Evolutionary conservation across 2,329 filamentous ascomycete species (phyloP), one percentile per base, ranked within the genome.

Genomic region (Magnaporthales sp.): DNA sequence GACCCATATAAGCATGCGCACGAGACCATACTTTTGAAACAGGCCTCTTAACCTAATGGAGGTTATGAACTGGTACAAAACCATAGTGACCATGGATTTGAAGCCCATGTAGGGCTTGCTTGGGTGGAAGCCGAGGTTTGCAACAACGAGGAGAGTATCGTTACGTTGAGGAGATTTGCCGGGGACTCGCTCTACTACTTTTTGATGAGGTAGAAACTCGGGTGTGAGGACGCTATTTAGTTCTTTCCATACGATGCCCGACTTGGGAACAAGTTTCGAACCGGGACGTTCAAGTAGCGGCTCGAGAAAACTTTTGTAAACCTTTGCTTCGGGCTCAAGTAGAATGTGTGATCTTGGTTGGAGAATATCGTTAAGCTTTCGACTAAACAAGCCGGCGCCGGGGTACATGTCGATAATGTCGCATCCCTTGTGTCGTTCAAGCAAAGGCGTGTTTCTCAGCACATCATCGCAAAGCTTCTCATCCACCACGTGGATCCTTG

Each of bases 341-440:
- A 99, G 81, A 61, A 97, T 79, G 79, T 99, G 95, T 5, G 86
- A 88, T 67, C 92, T 88, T 4, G 94, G 94, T 72, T 92, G 79
- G 8, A 99, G 81, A 62, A 84, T 79, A 0, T 91, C 82, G 74
- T 97, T 88, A 0, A 98, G 80, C 72, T 89, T 91, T 30, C 81
- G 62, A 38, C 93, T 96, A 86, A 90, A 95, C 2, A 96, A 66
- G 9, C 93, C 92, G 1, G 80, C 80, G 15, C 93, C 93, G 0
- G 94, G 94, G 75, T 93, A 92, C 67, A 97, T 80, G 74, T 98
- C 94, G 72, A 99, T 80, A 61, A 98, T 84, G 72, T 96, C 93
- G 77, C 93, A 93, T 66, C 91, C 91, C 64, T 82, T 80, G 75
- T 95, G 89, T 61, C 86, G 84, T 38, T 86, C 79, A 22, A 98